A percentile compares a stretch with the other conserved stretches of the same genome.
These are phyloP conservation scores for Fraxinus sp. DNA, from an alignment of 305 asterid species.

Conservation along the genomic window DNA sequence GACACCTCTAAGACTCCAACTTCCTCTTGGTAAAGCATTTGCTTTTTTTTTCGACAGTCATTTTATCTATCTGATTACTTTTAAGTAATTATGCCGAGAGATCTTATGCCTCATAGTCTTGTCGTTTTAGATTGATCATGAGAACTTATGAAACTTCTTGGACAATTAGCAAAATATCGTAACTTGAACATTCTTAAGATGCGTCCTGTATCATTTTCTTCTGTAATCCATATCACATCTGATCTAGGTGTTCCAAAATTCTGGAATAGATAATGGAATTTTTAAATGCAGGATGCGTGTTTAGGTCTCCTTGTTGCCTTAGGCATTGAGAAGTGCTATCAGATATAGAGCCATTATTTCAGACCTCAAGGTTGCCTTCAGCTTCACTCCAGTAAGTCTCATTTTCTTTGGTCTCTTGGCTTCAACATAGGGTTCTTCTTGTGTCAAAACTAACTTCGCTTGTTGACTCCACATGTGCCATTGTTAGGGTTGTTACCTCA, in stretches of 20 bases:
- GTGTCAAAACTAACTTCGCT: conserved; percentile 29
- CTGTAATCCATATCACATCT: conserved; percentile 42
- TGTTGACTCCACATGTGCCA: conserved; percentile 37
- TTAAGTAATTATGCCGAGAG: conserved; percentile 7
- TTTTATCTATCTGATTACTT: background rate
- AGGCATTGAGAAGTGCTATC: conserved; percentile 60
- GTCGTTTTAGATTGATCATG: conserved; percentile 15
- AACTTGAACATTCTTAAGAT: conserved; percentile 19
- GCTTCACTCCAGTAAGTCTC: conserved; percentile 75
- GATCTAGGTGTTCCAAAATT: conserved; percentile 44
- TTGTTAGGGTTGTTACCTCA: conserved; percentile 42
- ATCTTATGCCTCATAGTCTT: conserved; percentile 5
- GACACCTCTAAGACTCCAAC: background rate
- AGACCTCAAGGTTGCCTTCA: conserved; percentile 56
- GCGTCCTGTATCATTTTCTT: conserved; percentile 37
- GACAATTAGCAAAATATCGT: conserved; percentile 5
- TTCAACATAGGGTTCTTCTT: conserved; percentile 43
- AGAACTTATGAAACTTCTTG: conserved; percentile 18
- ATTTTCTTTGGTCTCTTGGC: conserved; percentile 42
- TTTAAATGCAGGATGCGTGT: conserved; percentile 66
- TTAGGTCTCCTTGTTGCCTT: conserved; percentile 62
- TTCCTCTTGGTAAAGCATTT: conserved; percentile 12
- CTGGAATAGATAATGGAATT: conserved; percentile 40
- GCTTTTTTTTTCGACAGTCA: background rate
- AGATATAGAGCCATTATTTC: conserved; percentile 57